Base-by-base conservation (phyloP, 495 filamentous ascomycete genomes). In the Aspergillus campestris region DNA sequence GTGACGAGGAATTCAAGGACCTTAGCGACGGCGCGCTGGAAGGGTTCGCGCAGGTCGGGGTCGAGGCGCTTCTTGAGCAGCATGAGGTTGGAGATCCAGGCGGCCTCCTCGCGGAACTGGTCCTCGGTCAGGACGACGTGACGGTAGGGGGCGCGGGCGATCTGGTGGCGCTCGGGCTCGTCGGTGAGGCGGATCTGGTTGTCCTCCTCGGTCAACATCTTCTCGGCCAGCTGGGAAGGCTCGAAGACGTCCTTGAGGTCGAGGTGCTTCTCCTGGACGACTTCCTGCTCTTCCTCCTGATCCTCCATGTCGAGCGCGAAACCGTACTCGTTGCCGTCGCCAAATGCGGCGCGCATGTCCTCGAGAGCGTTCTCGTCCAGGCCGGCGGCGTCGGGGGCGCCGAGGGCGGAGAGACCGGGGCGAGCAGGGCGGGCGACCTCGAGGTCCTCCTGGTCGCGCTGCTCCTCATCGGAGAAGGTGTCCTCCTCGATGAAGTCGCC, bases 401-500 rank as follows among this genome's bases (percentile, higher is more conserved):
- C 78, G n/a, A 84, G 71, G 8, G 61, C 67, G 0, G 60, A 57
- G 47, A 77, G 71, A n/a, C 79, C 75, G 44, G 77, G 72, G 48
- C 83, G 73, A 46, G 73, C 71, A 2, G 89, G 83, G 31, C 84
- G 76, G 44, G 83, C 83, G 46, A 96, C 86, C 53, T 94, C 92
- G 54, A 81, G 73, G 49, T 97, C 92, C 56, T 96, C 92, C 41
- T 84, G 81, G 47, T 86, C 77, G 36, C 77, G 80, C 40, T 82
- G 81, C 52, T 91, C 87, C 44, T 92, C 89, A 48, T 95, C 89
- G 47, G 88, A 89, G 33, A 89, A 84, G 43, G 85, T 89, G 52
- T 96, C 92, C 49, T 95, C 87, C 55, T 96, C 91, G 56, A 98
- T 98, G 67, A 98, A 98, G 59, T 89, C 92, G 42, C 86, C 92